A percentile compares a stretch with the other conserved stretches of the same genome.
phyloP scores from a whole-genome alignment of 164 flowering plant genomes.

The Aristolochia californica region DNA sequence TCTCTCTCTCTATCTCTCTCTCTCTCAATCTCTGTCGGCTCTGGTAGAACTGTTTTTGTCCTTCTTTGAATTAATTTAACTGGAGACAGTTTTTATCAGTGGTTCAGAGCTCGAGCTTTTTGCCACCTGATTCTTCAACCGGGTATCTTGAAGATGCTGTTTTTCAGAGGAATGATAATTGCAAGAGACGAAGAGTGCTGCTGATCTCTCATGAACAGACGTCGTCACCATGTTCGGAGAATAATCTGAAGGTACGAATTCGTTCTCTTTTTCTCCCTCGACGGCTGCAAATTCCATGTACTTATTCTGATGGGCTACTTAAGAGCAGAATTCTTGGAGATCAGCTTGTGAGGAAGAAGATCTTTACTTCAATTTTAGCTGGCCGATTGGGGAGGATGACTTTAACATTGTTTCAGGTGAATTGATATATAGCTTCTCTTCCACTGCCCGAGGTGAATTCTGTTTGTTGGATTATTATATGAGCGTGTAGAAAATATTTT shows the following conservation, averaged over 20 bases:
- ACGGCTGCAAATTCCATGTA: too few species aligned
- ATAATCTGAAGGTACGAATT: conserved; percentile 4
- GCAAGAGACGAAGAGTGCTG: conserved; percentile 14
- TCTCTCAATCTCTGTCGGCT: background rate
- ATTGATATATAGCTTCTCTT: too few species aligned
- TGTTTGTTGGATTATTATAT: too few species aligned
- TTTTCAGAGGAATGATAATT: conserved; percentile 16
- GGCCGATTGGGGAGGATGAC: conserved; percentile 1
- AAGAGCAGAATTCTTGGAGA: conserved; percentile 10
- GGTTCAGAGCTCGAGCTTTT: conserved; percentile 4
- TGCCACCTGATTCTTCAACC: conserved; percentile 8
- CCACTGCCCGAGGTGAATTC: too few species aligned
- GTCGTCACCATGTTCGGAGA: background rate
- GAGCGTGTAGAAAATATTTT: too few species aligned
- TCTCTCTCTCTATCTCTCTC: too few species aligned
- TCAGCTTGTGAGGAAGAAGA: background rate
- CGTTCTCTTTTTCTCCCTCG: too few species aligned
- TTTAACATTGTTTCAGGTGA: conserved; percentile 8
- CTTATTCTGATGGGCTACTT: too few species aligned
- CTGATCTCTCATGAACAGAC: conserved; percentile 1
- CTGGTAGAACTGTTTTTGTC: background rate
- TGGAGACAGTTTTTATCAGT: background rate
- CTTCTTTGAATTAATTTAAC: too few species aligned
- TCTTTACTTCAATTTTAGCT: conserved; percentile 7
- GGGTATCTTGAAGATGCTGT: conserved; percentile 32